These are phyloP conservation scores for Russula compacta DNA, from an alignment of 768 basidiomycete genomes.

Conservation along the genomic window DNA sequence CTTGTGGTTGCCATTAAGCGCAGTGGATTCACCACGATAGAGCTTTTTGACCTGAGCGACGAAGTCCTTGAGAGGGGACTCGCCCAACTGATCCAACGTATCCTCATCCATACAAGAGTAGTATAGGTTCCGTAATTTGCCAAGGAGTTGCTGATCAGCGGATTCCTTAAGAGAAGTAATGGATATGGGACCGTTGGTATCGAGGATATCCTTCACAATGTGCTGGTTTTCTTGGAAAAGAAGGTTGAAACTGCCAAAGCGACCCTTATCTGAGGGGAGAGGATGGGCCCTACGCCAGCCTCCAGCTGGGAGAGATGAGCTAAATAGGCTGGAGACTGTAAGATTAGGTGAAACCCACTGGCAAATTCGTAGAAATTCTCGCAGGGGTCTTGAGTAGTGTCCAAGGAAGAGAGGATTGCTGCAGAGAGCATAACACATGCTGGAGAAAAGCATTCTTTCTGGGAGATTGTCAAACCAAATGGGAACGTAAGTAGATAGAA, in stretches of 20 bases:
- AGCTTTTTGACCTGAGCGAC: slow-evolving; percentile 51
- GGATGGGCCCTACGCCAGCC: slow-evolving; percentile 82
- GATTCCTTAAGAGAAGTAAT: slow-evolving; percentile 19
- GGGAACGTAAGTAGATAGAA: background rate
- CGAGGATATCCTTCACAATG: slow-evolving; percentile 64
- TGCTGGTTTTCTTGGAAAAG: slow-evolving; percentile 70
- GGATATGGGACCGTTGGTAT: slow-evolving; percentile 30
- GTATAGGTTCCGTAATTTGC: slow-evolving; percentile 67
- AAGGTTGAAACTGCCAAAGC: slow-evolving; percentile 61
- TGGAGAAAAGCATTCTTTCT: slow-evolving; percentile 65
- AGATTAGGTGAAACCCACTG: slow-evolving; percentile 46
- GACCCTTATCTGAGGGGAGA: slow-evolving; percentile 77
- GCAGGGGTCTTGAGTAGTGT: slow-evolving; percentile 82
- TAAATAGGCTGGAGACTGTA: background rate
- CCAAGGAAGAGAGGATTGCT: slow-evolving; percentile 70
- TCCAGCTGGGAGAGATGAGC: slow-evolving; percentile 44
- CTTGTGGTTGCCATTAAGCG: slow-evolving; percentile 25
- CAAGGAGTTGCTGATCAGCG: slow-evolving; percentile 47
- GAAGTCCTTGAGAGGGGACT: slow-evolving; percentile 59
- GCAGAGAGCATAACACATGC: slow-evolving; percentile 81
- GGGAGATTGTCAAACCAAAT: slow-evolving; percentile 2
- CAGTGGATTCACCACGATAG: slow-evolving; percentile 45
- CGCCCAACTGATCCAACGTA: slow-evolving; percentile 62
- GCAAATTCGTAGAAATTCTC: slow-evolving; percentile 92
- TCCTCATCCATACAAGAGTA: slow-evolving; percentile 75